Base-by-base conservation (phyloP, 2,329 filamentous ascomycete species). In the Blumeria graminis region DNA sequence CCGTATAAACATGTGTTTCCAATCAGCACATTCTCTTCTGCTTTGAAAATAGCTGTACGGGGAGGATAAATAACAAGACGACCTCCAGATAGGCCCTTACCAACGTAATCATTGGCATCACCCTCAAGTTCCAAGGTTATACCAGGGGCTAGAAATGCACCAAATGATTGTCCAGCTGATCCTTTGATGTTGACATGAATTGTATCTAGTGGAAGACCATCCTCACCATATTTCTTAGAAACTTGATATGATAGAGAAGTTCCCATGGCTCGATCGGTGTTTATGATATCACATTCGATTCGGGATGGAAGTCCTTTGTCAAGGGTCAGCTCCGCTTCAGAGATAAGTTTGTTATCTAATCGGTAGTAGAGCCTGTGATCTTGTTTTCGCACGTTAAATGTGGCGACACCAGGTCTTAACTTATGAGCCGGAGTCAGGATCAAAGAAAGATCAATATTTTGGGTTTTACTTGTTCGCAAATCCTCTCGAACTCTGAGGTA, bases 321-420 rank as follows among this genome's bases (percentile, higher is more conserved):
- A 11, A 96, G 77, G 41, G 90, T 93, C 63, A 94, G 75, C 70
- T 96, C 90, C 8, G 89, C 89, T 71, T 96, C 90, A 0, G 88
- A 87, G 64, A 95, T 94, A 57, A 96, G 78, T 75, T 95, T 95
- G 74, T 96, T 96, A 69, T 96, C 90, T 10, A 96, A 76, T 65
- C 90, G 86, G 60, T 89, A 81, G 68, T 95, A 89, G 18, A 96
- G 82, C 66, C 85, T 82, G 71, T 96, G 90, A 64, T 96, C 90
- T 71, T 96, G 90, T 76, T 94, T 95, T 70, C 90, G 85, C 58
- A 95, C 89, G 65, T 95, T 95, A 78, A 94, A 95, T 10, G 89
- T 95, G 41, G 90, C 89, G 57, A 95, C 90, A 60, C 88, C 89
- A 56, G 89, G 89, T 59, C 90, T 84, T 55, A 95, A 84, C 63